Percentiles rank a stretch among this genome's conserved stretches.
Evolutionary conservation across 257 asterid species (phyloP).

Genomic region (Anisodus tanguticus): DNA sequence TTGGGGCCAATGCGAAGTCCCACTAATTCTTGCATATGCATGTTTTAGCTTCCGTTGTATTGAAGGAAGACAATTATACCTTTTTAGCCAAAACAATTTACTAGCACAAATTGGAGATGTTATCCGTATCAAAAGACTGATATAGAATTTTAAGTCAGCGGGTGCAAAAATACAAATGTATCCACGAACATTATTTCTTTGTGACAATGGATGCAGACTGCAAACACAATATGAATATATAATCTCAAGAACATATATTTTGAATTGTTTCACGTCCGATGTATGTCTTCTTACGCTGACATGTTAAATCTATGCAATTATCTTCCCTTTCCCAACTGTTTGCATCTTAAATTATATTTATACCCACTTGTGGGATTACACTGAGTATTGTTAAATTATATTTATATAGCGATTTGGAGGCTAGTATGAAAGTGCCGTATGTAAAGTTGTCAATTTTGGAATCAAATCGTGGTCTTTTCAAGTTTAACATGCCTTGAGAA

Average conservation of each 20-base stretch:
- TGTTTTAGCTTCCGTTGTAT: neutral
- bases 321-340: neutral
- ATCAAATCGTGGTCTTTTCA: neutral
- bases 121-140: neutral
- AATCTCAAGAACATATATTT: neutral
- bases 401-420: neutral
- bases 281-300: neutral
- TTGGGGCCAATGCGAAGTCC: neutral
- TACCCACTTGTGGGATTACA: too few relatives aligned
- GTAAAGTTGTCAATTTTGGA: neutral
- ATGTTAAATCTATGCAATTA: neutral
- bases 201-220: neutral
- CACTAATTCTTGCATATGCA: neutral
- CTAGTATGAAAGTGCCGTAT: neutral
- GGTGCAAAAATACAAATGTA: neutral
- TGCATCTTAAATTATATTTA: neutral
- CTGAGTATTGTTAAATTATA: neutral
- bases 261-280: neutral
- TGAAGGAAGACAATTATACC: neutral
- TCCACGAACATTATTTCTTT: neutral
- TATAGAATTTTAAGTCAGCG: neutral
- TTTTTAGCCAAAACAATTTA: slow-evolving; percentile 15
- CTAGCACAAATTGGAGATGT: slow-evolving; percentile 3
- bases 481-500: neutral
- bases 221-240: neutral